Conservation (phyloP, 2,329 filamentous ascomycete species). For the Pseudogymnoascus pannorum region DNA sequence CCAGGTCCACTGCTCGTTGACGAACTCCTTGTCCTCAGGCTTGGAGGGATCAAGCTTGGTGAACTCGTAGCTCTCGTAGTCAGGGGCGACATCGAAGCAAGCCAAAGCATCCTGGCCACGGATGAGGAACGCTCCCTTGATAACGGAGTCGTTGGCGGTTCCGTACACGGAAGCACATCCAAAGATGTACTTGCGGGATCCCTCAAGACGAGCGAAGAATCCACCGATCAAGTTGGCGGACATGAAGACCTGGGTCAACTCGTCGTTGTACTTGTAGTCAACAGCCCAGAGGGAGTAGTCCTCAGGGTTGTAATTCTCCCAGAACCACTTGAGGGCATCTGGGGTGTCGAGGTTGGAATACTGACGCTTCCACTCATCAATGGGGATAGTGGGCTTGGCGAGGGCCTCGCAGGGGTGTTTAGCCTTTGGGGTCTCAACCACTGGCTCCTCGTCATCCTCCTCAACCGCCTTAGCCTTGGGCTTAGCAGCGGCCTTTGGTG, state of each 20-base stretch:
- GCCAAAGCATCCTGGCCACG: constrained; percentile 80
- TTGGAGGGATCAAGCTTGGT: constrained; percentile 90
- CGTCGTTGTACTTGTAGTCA: constrained; percentile 98
- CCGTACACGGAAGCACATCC: constrained; percentile 86
- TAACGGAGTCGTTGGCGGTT: constrained; percentile 77
- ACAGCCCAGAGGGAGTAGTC: constrained; percentile 95
- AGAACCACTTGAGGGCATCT: constrained; percentile 92
- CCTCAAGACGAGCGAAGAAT: constrained; percentile 97
- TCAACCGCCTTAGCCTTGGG: constrained; percentile 44
- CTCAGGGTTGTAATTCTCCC: constrained; percentile 87
- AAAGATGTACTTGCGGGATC: constrained; percentile 95
- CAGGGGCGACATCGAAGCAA: constrained; percentile 94
- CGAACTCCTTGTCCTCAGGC: constrained; percentile 73
- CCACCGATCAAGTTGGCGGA: constrained; percentile 96
- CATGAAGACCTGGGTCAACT: constrained; percentile 98
- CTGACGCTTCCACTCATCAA: constrained; percentile 98
- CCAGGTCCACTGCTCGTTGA: constrained; percentile 87
- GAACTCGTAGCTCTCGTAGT: constrained; percentile 95
- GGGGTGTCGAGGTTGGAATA: constrained; percentile 94
- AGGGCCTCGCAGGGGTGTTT: constrained; percentile 94
- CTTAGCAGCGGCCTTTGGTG: constrained; percentile 43
- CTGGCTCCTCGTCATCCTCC: constrained; percentile 55
- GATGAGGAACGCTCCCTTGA: constrained; percentile 89
- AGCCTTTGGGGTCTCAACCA: constrained; percentile 65
- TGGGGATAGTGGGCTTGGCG: constrained; percentile 67